Evolutionary conservation across 768 basidiomycete species (phyloP), one percentile per base, ranked within the genome.

Genomic region (Termitomyces eurrhizus): DNA sequence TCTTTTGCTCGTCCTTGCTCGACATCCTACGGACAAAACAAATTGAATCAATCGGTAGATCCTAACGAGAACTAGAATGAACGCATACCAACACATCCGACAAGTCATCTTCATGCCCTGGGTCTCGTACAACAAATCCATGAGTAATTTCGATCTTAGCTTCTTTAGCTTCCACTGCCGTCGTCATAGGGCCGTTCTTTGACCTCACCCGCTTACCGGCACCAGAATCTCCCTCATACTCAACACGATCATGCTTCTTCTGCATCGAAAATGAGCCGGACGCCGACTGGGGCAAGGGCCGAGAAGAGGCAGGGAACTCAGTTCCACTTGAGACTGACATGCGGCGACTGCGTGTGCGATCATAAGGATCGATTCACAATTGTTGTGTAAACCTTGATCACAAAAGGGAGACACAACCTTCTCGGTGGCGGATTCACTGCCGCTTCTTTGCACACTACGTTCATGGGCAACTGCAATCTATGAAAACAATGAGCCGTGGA

Each of bases 71-170:
- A 8, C 44, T 11, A 48, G 37, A 50, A 61, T 46, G n/a, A 46
- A 49, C 35, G 68, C 70, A 13, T 55, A 73, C 73, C 69, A 44
- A 56, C 73, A 74, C 67, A 72, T 69, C 52, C 70, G 64, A 64
- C 73, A 74, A 14, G 65, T 60, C 68, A 70, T 65, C 36, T 56
- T 52, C 16, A 64, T 57, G 3, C 53, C 64, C 42, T 64, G 62
- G 11, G 66, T 68, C 59, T 69, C 70, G 58, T 72, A 74, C 44
- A 74, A 55, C 55, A 74, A 57, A 46, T 72, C 68, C 55, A 74
- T 67, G 73, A 9, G 62, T 69, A 37, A 74, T 72, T 32, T 72
- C 72, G 29, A 74, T 63, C 48, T 68, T 70, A 53, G 21, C 13
- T 33, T 52, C 51, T 35, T 35, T 52, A 29, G n/a, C 29, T 44